Base-by-base conservation (phyloP, 768 basidiomycete species). In the Rhizopogon vinicolor region DNA sequence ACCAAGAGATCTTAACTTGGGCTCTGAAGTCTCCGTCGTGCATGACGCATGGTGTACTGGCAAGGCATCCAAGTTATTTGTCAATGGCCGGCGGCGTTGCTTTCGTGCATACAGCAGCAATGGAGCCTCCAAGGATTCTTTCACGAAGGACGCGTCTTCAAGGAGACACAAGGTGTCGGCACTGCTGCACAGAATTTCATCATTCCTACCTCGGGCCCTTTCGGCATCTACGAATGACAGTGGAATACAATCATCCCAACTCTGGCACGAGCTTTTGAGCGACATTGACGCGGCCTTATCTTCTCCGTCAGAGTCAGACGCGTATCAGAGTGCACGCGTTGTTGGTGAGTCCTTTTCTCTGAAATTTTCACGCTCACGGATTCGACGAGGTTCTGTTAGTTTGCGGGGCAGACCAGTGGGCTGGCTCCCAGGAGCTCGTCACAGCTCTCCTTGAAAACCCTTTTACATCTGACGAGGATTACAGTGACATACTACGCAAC, bases 361-460 rank as follows among this genome's bases (percentile, higher is more conserved):
- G 22, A 7, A 25, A 2, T 29, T 53, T 46, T 5, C n/a, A 19
- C 18, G 16, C 7, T 46, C 41, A 51, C 54, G 52, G 42, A 58
- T 41, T 7, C 46, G 40, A 44, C 29, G 37, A 52, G n/a, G 29
- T 43, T 12, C 25, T 51, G 44, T 9, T 14, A 89, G 89, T 91
- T 12, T 81, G 76, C 62, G 79, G 82, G 12, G 61, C 79, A 50
- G 82, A 85, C 65, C 68, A 80, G 61, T 77, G 73, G 66, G 77
- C 85, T 18, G 75, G 74, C 39, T 74, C 82, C 7, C 71, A 72
- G 39, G 82, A 86, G 31, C 69, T 92, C 4, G 80, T 91, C 18
- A 83, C 83, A 5, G 87, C 88, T 7, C 74, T 92, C 37, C 72
- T 92, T 14, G 80, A 85, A 43, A 84, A 91, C 52, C 89, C 89